phyloP scores from a whole-genome alignment of 805 yeast genomes.

The Metschnikowia orientalis region DNA sequence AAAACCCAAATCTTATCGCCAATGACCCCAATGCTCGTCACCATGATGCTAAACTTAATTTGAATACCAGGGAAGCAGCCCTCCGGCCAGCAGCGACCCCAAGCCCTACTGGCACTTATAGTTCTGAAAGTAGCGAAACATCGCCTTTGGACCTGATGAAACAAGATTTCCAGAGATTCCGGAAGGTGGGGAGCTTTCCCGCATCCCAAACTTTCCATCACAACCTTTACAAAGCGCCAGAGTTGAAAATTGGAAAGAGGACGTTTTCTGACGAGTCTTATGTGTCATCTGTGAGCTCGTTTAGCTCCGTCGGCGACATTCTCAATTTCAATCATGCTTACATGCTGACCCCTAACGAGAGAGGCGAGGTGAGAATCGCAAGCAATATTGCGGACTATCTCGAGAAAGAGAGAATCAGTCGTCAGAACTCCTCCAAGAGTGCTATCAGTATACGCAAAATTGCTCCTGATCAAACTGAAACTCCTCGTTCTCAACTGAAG shows the following conservation, averaged over 20 bases:
- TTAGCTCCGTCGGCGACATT: conserved; percentile 33
- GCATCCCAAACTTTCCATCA: conserved; percentile 10
- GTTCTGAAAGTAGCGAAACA: too few relatives aligned
- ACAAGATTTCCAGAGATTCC: neutral
- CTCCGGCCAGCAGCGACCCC: too few relatives aligned
- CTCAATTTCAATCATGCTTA: conserved; percentile 10
- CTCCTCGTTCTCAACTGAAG: neutral
- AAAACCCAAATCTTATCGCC: too few relatives aligned
- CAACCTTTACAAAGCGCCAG: conserved; percentile 13
- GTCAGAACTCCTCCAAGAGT: conserved; percentile 2
- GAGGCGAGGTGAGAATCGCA: conserved; percentile 11
- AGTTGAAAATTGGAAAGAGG: conserved; percentile 19
- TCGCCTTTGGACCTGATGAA: neutral
- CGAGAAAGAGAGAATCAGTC: conserved; percentile 3
- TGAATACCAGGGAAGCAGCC: too few relatives aligned
- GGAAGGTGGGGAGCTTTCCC: neutral
- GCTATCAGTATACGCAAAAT: too few relatives aligned
- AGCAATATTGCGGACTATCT: conserved; percentile 10
- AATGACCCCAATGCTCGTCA: too few relatives aligned
- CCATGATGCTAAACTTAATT: too few relatives aligned
- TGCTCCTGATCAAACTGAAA: neutral
- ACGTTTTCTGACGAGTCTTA: conserved; percentile 35
- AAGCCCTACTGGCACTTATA: too few relatives aligned
- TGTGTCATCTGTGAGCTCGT: conserved; percentile 36
- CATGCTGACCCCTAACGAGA: conserved; percentile 14